Base-by-base conservation (phyloP, 225 moss, liverwort and hornwort genomes). In the Rhytidiadelphus loreus region DNA sequence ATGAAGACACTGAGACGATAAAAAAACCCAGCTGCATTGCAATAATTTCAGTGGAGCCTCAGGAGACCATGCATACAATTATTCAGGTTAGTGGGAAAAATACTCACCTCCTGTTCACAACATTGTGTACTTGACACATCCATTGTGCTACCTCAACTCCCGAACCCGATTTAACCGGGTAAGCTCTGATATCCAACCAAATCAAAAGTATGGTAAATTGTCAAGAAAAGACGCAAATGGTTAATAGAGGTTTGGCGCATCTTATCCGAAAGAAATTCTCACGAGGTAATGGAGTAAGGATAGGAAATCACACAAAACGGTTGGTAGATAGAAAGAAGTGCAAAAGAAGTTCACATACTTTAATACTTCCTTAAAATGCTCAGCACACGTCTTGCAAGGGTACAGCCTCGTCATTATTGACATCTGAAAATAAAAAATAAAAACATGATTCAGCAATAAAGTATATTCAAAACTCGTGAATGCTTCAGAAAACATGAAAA, bases 61-160 rank as follows among this genome's bases (percentile, higher is more conserved):
- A 61, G 19, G 35, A 37, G 21, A 82, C 18, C 43, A 79, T 41
- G 60, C 52, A 80, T 43, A 72, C 41, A 33, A 66, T 52, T 48
- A 26, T 55, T 28, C 28, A 70, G 60, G 41, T 59, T 43, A 29
- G n/a, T 60, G 28, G 13, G 48, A 44, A 76, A 41, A 25, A 4
- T 23, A 62, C 68, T 86, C 75, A 97, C 98, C 97, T 99, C 93
- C 97, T 95, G 84, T 99, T 99, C 61, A 99, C 99, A 59, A 99
- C 95, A 85, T 99, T 99, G 90, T 99, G 99, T 62, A 95, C 97
- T 89, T 93, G 95, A 91, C 99, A 99, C 97, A 99, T 97, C 99
- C 99, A 99, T 85, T 97, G 99, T 30, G 93, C 95, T 64, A 99
- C 90, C 81, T 95, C 95, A 65, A 93, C 87, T 83, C 96, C 96